Conservation (phyloP, 805 yeast species). For the Myxozyma mucilagina region DNA sequence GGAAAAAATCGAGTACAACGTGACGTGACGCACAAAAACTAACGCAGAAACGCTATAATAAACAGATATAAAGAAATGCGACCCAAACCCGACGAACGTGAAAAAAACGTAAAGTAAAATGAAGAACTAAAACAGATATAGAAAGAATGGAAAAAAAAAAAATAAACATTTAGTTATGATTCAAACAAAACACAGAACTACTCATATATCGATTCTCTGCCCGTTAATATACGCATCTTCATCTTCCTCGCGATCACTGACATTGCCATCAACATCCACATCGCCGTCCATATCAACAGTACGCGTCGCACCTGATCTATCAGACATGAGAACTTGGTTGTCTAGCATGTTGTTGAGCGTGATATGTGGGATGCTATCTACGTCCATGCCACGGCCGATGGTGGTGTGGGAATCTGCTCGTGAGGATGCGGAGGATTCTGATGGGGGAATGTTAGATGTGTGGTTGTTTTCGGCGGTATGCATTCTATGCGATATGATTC, state of each 20-base stretch:
- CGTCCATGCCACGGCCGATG: slow-evolving; percentile 1
- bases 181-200: neutral
- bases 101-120: neutral
- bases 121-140: neutral
- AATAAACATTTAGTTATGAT: neutral
- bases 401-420: slow-evolving; percentile 1
- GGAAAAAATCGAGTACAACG: too few relatives aligned
- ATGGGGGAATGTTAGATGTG: too few relatives aligned
- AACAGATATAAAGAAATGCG: too few relatives aligned
- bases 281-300: slow-evolving; percentile 64
- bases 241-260: slow-evolving; percentile 55
- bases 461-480: slow-evolving; percentile 23
- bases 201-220: slow-evolving; percentile 70
- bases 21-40: too few relatives aligned
- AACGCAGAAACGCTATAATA: too few relatives aligned
- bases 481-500: slow-evolving; percentile 48
- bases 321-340: neutral
- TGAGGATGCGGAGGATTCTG: neutral
- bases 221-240: slow-evolving; percentile 88
- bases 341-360: too few relatives aligned
- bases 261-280: slow-evolving; percentile 48
- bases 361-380: neutral
- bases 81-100: too few relatives aligned
- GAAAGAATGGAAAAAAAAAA: neutral
- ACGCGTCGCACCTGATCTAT: neutral